These are phyloP conservation scores for Peziza echinospora DNA, from an alignment of 495 filamentous ascomycete genomes.

Conservation along the genomic window DNA sequence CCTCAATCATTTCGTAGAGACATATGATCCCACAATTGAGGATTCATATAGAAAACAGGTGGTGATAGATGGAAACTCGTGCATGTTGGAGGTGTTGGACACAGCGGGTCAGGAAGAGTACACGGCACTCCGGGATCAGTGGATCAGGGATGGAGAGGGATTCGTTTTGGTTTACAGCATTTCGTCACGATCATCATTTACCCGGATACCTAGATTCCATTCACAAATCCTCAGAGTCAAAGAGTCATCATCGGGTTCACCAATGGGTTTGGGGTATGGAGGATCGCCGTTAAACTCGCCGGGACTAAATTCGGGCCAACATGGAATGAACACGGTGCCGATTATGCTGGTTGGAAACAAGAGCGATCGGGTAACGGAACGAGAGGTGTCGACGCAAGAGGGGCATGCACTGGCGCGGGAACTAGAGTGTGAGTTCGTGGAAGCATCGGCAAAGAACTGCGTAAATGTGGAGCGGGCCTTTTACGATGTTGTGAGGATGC, in stretches of 20 bases:
- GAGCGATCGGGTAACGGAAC: constrained; percentile 83
- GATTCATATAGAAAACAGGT: constrained; percentile 97
- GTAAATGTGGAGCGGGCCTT: constrained; percentile 98
- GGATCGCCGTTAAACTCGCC: constrained; percentile 10
- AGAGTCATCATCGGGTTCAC: constrained; percentile 60
- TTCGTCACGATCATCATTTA: constrained; percentile 83
- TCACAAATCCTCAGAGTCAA: constrained; percentile 94
- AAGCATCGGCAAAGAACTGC: constrained; percentile 97
- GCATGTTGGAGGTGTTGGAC: constrained; percentile 96
- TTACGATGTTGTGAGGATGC: constrained; percentile 83
- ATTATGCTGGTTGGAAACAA: constrained; percentile 99
- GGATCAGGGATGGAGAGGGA: constrained; percentile 94
- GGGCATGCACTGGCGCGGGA: constrained; percentile 79
- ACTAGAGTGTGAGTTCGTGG: constrained; percentile 89
- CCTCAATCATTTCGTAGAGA: constrained; percentile 61
- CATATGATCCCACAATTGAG: constrained; percentile 92
- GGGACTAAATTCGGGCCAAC: constrained; percentile 21
- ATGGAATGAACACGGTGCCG: constrained; percentile 43
- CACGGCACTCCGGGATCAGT: constrained; percentile 88
- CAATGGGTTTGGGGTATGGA: constrained; percentile 37
- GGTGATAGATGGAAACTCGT: constrained; percentile 86
- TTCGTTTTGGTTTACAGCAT: constrained; percentile 98
- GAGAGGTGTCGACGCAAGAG: constrained; percentile 91
- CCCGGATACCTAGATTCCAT: constrained; percentile 84
- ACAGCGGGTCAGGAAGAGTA: constrained; percentile 99